A percentile compares a stretch with the other conserved stretches of the same genome.
phyloP scores from a whole-genome alignment of 1,284 basidiomycete genomes.

The Trichosporon coremiiforme region DNA sequence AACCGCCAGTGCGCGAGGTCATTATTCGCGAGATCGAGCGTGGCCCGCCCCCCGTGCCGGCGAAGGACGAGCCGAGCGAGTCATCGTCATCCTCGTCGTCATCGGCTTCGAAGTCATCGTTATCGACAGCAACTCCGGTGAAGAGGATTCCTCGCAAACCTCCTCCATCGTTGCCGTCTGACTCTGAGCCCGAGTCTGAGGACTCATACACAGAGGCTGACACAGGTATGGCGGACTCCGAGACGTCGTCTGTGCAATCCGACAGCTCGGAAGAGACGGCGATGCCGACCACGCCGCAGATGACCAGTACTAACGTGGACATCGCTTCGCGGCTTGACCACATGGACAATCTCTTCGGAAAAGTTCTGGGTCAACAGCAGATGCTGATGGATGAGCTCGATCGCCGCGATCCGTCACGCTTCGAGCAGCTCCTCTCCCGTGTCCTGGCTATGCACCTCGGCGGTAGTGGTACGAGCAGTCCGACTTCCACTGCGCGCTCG shows the following conservation, averaged over 20 bases:
- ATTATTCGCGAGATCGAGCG: conserved; percentile 18
- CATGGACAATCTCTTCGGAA: conserved; percentile 44
- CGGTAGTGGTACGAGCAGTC: background rate
- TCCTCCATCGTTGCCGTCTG: background rate
- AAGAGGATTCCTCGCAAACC: conserved; percentile 2
- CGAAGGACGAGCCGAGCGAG: conserved; percentile 32
- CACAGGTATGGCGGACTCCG: background rate
- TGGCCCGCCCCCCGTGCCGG: conserved; percentile 46
- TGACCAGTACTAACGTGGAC: conserved; percentile 4
- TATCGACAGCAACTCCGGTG: conserved; percentile 5
- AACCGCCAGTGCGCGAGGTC: conserved; percentile 23
- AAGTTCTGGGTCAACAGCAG: conserved; percentile 45
- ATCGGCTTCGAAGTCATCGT: background rate
- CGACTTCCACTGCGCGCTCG: conserved; percentile 1
- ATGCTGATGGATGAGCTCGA: conserved; percentile 42
- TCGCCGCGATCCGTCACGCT: conserved; percentile 32
- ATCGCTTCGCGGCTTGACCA: conserved; percentile 42
- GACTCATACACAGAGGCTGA: background rate
- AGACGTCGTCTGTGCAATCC: background rate
- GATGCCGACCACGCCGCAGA: conserved; percentile 30
- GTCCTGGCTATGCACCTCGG: conserved; percentile 32
- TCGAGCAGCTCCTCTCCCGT: conserved; percentile 49
- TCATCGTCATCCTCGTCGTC: background rate
- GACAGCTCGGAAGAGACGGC: conserved; percentile 24
- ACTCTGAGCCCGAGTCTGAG: background rate